Percentiles rank a stretch among this genome's conserved stretches.
Conservation (phyloP, 1,284 basidiomycete species). For the Sanghuangporus baumii region DNA sequence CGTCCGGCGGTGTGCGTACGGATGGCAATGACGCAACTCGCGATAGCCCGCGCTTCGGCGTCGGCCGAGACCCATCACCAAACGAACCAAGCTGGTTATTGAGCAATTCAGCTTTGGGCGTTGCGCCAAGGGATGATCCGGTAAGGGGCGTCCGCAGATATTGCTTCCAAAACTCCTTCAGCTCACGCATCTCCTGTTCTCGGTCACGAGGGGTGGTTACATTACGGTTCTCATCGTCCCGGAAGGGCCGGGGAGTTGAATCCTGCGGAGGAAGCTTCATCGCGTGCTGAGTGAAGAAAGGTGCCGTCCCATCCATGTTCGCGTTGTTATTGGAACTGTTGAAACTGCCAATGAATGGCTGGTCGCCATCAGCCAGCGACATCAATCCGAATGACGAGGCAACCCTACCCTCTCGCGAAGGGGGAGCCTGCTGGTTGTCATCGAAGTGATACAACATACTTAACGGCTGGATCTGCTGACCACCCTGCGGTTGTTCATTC, state of each 20-base stretch:
- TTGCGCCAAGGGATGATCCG: conserved; percentile 33
- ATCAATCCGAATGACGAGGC: conserved; percentile 15
- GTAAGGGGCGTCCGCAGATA: conserved; percentile 68
- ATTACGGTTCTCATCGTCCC: conserved; percentile 3
- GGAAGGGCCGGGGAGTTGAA: conserved; percentile 17
- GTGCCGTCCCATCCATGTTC: conserved; percentile 8
- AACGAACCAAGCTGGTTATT: conserved; percentile 14
- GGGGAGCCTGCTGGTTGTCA: conserved; percentile 10
- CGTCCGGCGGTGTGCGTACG: conserved; percentile 52
- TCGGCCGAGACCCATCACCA: conserved; percentile 19
- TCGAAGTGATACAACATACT: conserved; percentile 10
- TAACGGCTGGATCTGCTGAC: conserved; percentile 4
- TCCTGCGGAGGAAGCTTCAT: conserved; percentile 18
- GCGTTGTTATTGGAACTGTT: conserved; percentile 1
- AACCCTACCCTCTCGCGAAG: conserved; percentile 16
- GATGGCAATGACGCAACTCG: conserved; percentile 62
- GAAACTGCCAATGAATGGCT: conserved; percentile 7
- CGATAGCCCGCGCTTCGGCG: conserved; percentile 34
- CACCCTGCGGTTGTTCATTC: neutral
- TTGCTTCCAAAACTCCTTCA: conserved; percentile 69
- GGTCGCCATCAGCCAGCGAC: conserved; percentile 12
- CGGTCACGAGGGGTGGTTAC: conserved; percentile 24
- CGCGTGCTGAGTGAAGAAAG: conserved; percentile 17
- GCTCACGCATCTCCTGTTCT: conserved; percentile 47
- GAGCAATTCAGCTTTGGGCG: conserved; percentile 20